These are phyloP conservation scores for Cystofilobasidium macerans DNA, from an alignment of 768 basidiomycete genomes.

Conservation along the genomic window DNA sequence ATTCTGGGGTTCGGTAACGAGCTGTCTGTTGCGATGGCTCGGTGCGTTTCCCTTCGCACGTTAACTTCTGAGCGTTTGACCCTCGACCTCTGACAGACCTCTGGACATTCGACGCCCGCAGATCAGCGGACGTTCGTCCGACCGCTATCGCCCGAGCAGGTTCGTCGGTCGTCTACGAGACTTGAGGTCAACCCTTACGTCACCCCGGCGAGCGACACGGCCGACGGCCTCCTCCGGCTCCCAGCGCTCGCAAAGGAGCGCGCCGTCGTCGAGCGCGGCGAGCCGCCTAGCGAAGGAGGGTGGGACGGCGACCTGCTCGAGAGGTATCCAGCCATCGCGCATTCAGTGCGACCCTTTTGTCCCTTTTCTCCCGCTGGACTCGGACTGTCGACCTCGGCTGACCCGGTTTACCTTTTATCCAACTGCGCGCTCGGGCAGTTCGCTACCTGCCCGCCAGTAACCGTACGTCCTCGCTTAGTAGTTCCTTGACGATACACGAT, in stretches of 20 bases:
- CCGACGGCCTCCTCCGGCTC: background rate
- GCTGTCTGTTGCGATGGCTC: background rate
- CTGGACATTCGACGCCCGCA: background rate
- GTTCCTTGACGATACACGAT: background rate
- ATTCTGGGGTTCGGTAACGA: background rate
- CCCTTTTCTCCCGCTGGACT: background rate
- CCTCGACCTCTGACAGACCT: background rate
- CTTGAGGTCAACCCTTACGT: background rate
- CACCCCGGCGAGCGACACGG: background rate
- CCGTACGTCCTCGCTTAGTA: background rate
- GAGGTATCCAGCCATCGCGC: background rate
- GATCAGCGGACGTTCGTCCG: background rate
- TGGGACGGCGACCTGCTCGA: background rate
- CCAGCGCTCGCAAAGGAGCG: background rate
- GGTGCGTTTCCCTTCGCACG: background rate
- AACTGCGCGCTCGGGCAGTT: background rate
- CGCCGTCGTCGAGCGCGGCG: background rate
- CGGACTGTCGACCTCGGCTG: background rate
- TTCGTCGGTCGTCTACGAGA: background rate
- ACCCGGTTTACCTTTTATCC: background rate
- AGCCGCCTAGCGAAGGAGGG: background rate
- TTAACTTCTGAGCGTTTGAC: no score
- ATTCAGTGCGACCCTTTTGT: background rate
- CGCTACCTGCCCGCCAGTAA: conserved; percentile 6
- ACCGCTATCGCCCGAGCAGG: background rate